Percentiles rank a stretch among this genome's conserved stretches.
Evolutionary conservation across 768 basidiomycete species (phyloP).

Genomic region (Lactarius trivialis): DNA sequence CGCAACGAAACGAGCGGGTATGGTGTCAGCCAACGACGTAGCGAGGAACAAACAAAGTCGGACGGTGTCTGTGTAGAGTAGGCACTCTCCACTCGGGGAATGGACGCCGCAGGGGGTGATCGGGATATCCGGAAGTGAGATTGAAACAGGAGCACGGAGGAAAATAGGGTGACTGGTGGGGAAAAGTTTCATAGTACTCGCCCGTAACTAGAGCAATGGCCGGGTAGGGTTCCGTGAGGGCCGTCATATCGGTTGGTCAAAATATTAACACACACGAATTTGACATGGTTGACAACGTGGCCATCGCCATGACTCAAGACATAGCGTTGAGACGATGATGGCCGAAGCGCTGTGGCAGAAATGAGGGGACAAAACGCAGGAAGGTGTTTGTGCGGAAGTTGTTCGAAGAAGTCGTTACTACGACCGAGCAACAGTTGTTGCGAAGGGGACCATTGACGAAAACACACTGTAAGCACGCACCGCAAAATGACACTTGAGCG

Average conservation of each 20-base stretch:
- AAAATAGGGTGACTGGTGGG: slow-evolving; percentile 3
- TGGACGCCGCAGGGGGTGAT: slow-evolving; percentile 14
- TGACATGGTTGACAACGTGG: slow-evolving; percentile 16
- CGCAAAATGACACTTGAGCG: slow-evolving; percentile 7
- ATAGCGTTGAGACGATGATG: slow-evolving; percentile 11
- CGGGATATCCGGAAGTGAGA: slow-evolving; percentile 1
- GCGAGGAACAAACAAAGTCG: slow-evolving; percentile 7
- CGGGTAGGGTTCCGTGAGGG: slow-evolving; percentile 1
- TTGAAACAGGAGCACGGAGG: slow-evolving; percentile 7
- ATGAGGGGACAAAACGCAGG: slow-evolving; percentile 1
- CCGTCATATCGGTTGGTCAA: slow-evolving; percentile 12
- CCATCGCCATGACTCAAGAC: slow-evolving; percentile 7
- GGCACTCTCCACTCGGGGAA: slow-evolving; percentile 4
- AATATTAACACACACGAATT: slow-evolving; percentile 18
- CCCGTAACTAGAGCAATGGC: slow-evolving; percentile 18
- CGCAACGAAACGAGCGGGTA: slow-evolving; percentile 14
- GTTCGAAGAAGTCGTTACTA: slow-evolving; percentile 4
- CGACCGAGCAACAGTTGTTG: not conserved
- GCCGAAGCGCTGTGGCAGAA: slow-evolving; percentile 5
- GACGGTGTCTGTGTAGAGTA: not conserved
- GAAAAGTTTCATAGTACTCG: slow-evolving; percentile 8
- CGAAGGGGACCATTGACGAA: slow-evolving; percentile 10
- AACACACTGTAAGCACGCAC: slow-evolving; percentile 9
- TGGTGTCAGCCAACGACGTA: slow-evolving; percentile 11
- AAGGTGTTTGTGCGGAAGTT: slow-evolving; percentile 13